These are phyloP conservation scores for Parascedosporium putredinis DNA, from an alignment of 2,329 filamentous ascomycete genomes.

Conservation along the genomic window DNA sequence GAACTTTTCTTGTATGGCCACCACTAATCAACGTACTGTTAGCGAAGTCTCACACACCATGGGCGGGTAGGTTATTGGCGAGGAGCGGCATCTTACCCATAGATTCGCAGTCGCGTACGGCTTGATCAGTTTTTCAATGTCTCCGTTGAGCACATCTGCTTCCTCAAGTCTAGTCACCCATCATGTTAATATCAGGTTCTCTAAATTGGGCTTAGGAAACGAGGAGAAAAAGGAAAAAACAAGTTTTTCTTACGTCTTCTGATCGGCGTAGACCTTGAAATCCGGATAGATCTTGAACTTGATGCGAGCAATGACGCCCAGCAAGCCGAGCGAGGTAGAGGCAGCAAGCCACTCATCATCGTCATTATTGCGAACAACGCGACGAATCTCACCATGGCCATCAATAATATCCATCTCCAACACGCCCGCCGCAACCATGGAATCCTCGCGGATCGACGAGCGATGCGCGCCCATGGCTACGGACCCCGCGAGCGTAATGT, in stretches of 20 bases:
- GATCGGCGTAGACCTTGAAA: constrained; percentile 39
- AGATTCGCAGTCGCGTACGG: constrained; percentile 41
- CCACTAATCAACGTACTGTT: constrained; percentile 27
- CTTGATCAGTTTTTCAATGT: constrained; percentile 37
- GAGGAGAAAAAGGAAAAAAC: too few relatives aligned
- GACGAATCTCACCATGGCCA: constrained; percentile 31
- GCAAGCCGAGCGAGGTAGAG: constrained; percentile 36
- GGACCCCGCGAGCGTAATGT: constrained; percentile 38
- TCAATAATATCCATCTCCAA: constrained; percentile 38
- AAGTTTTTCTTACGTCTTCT: constrained; percentile 38
- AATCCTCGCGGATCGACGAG: constrained; percentile 34
- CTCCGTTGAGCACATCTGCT: constrained; percentile 35
- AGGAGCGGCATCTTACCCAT: constrained; percentile 35
- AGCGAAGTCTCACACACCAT: too few relatives aligned
- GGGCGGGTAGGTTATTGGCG: too few relatives aligned
- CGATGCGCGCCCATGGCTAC: constrained; percentile 43
- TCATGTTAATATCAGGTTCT: too few relatives aligned
- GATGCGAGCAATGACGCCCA: constrained; percentile 36
- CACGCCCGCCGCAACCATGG: constrained; percentile 39
- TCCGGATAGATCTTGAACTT: constrained; percentile 40
- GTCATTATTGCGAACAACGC: constrained; percentile 28
- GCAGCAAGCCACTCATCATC: constrained; percentile 40
- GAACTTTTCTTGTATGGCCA: constrained; percentile 41
- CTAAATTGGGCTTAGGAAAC: too few relatives aligned
- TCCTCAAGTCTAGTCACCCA: constrained; percentile 31